A percentile compares a stretch with the other conserved stretches of the same genome.
Evolutionary conservation across 1,139 yeast genomes (phyloP).

Genomic region (Arxiozyma slooffiae): DNA sequence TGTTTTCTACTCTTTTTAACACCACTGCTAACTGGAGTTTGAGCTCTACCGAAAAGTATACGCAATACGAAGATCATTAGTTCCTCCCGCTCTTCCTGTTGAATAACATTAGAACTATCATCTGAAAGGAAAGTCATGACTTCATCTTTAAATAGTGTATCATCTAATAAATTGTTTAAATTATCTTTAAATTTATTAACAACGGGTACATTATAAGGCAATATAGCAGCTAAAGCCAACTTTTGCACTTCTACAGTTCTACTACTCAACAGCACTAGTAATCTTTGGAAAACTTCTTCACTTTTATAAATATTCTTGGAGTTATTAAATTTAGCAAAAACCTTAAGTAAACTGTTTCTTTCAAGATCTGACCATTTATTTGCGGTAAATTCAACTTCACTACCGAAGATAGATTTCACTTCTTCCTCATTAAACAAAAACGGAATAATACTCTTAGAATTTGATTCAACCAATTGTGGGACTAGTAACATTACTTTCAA

Average conservation of each 20-base stretch:
- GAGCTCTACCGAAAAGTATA: constrained; percentile 80
- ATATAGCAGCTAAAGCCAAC: constrained; percentile 60
- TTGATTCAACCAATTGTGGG: constrained; percentile 59
- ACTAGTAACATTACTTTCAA: constrained; percentile 39
- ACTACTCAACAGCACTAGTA: constrained; percentile 53
- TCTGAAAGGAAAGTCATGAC: constrained; percentile 51
- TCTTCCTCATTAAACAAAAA: constrained; percentile 36
- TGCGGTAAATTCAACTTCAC: constrained; percentile 17
- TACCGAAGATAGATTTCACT: constrained; percentile 24
- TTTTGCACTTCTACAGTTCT: constrained; percentile 57
- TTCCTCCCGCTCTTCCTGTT: constrained; percentile 45
- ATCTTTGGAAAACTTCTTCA: constrained; percentile 43
- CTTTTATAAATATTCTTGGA: constrained; percentile 46
- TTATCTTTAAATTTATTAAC: constrained; percentile 64
- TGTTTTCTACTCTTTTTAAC: constrained; percentile 63
- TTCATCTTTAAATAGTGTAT: constrained; percentile 78
- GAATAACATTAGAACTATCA: constrained; percentile 47
- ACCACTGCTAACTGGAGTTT: constrained; percentile 48
- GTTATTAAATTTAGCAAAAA: constrained; percentile 57
- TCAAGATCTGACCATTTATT: constrained; percentile 53
- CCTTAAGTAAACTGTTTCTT: constrained; percentile 46
- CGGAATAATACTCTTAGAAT: constrained; percentile 48
- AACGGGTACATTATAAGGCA: constrained; percentile 52
- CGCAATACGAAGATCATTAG: constrained; percentile 69
- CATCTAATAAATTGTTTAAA: constrained; percentile 67